Evolutionary conservation across 2,329 filamentous ascomycete genomes (phyloP).

Genomic region (Chaetothyriales sp.): DNA sequence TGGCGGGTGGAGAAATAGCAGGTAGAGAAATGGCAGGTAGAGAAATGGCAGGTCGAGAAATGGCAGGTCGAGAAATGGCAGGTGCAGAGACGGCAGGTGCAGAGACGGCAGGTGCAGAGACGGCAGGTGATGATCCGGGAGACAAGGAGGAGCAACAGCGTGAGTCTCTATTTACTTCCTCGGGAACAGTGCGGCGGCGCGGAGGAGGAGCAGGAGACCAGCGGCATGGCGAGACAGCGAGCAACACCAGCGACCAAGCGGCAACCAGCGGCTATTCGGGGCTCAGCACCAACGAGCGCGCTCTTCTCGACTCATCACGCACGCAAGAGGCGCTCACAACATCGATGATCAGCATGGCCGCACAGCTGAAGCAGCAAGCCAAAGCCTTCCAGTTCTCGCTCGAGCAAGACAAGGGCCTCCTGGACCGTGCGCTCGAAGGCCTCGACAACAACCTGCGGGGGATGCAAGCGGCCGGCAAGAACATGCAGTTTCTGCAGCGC

Average conservation of each 20-base stretch:
- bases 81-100: not conserved
- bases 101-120: no score
- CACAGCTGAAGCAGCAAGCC: conserved; percentile 25
- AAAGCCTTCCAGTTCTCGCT: conserved; percentile 14
- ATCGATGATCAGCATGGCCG: conserved; percentile 69
- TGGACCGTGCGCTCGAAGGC: conserved; percentile 57
- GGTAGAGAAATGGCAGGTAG: no score
- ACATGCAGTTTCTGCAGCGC: conserved; percentile 61
- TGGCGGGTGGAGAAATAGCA: not conserved
- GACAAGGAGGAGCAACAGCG: conserved; percentile 4
- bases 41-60: no score
- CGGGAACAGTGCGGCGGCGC: conserved; percentile 12
- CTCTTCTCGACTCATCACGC: conserved; percentile 60
- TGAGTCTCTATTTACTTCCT: conserved; percentile 10
- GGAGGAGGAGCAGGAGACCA: conserved; percentile 1
- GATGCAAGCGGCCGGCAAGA: conserved; percentile 60
- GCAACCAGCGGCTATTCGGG: conserved; percentile 22
- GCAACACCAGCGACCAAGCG: conserved; percentile 4
- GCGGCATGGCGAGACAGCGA: conserved; percentile 1
- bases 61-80: no score
- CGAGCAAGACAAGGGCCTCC: conserved; percentile 48
- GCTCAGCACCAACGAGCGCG: conserved; percentile 46
- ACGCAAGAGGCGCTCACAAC: conserved; percentile 75
- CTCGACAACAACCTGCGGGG: conserved; percentile 63
- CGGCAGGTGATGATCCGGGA: not conserved